phyloP scores from a whole-genome alignment of 495 filamentous ascomycete species.

The Penicillium cinerascens region DNA sequence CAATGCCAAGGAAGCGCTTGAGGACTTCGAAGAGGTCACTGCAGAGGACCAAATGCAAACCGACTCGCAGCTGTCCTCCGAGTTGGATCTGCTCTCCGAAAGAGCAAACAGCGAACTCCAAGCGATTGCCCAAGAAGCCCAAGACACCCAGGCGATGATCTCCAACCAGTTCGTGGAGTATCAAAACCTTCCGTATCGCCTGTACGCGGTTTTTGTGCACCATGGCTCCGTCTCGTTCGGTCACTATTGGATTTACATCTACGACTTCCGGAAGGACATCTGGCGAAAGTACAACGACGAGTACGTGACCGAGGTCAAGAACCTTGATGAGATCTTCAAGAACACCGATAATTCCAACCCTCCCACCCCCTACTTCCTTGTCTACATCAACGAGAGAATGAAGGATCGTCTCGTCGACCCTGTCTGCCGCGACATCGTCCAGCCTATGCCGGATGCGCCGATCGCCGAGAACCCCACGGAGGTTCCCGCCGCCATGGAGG shows the following conservation, averaged over 20 bases:
- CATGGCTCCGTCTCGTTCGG: slow-evolving; percentile 66
- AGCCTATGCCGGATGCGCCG: slow-evolving; percentile 15
- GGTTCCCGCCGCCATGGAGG: slow-evolving; percentile 17
- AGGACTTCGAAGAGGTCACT: slow-evolving; percentile 29
- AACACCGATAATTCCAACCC: slow-evolving; percentile 56
- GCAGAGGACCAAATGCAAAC: slow-evolving; percentile 29
- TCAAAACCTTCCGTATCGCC: slow-evolving; percentile 64
- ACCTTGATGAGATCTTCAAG: slow-evolving; percentile 62
- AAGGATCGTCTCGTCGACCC: slow-evolving; percentile 61
- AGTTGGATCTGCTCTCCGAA: slow-evolving; percentile 33
- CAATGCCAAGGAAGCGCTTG: slow-evolving; percentile 25
- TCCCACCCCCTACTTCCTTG: slow-evolving; percentile 82
- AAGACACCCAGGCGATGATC: slow-evolving; percentile 49
- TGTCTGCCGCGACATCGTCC: slow-evolving; percentile 46
- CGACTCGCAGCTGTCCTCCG: slow-evolving; percentile 23
- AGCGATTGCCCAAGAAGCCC: slow-evolving; percentile 48
- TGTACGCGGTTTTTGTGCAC: slow-evolving; percentile 92
- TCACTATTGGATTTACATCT: slow-evolving; percentile 97
- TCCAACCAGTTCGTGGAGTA: slow-evolving; percentile 57
- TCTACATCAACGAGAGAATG: slow-evolving; percentile 68
- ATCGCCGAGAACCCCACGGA: neutral
- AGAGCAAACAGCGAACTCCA: slow-evolving; percentile 34
- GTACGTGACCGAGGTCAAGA: slow-evolving; percentile 64
- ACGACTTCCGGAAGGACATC: slow-evolving; percentile 72
- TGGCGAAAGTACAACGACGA: slow-evolving; percentile 97